Evolutionary conservation across 2,329 filamentous ascomycete species (phyloP).

Genomic region (Parasarocladium wereldwijsianum): DNA sequence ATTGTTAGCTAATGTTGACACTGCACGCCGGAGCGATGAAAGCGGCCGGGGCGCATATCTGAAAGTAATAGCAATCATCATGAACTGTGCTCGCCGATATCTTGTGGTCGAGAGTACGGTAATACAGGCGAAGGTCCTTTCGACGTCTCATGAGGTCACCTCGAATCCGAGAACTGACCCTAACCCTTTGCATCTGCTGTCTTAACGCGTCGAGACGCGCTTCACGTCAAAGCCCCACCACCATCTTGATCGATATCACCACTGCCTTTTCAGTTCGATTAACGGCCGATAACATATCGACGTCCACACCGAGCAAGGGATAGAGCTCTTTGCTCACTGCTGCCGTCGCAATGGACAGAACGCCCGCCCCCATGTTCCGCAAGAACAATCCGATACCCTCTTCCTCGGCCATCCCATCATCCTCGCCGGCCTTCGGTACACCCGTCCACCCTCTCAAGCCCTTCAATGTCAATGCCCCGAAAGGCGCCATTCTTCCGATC

Average conservation of each 20-base stretch:
- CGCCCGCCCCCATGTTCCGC: conserved; percentile 23
- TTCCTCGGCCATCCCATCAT: conserved; percentile 61
- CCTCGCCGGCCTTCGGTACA: conserved; percentile 80
- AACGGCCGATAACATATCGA: too few relatives aligned
- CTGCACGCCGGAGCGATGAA: conserved; percentile 12
- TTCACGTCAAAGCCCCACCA: neutral
- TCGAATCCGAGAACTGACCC: too few relatives aligned
- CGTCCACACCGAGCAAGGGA: conserved; percentile 5
- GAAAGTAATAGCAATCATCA: conserved; percentile 4
- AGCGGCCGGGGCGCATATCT: conserved; percentile 11
- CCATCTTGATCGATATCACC: too few relatives aligned
- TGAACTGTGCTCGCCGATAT: too few relatives aligned
- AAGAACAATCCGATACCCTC: conserved; percentile 18
- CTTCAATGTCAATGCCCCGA: conserved; percentile 36
- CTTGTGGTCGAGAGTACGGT: too few relatives aligned
- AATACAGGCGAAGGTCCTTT: too few relatives aligned
- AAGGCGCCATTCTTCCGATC: conserved; percentile 67
- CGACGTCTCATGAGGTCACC: too few relatives aligned
- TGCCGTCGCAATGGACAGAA: conserved; percentile 20
- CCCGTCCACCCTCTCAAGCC: conserved; percentile 65
- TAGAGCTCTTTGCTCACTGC: neutral
- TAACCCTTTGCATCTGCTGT: too few relatives aligned
- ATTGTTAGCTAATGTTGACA: conserved; percentile 36
- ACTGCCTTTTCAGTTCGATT: too few relatives aligned
- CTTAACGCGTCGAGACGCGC: conserved; percentile 4